Evolutionary conservation across 163 green algal species (phyloP), one percentile per base, ranked within the genome.

Genomic region (Volvox carteri): DNA sequence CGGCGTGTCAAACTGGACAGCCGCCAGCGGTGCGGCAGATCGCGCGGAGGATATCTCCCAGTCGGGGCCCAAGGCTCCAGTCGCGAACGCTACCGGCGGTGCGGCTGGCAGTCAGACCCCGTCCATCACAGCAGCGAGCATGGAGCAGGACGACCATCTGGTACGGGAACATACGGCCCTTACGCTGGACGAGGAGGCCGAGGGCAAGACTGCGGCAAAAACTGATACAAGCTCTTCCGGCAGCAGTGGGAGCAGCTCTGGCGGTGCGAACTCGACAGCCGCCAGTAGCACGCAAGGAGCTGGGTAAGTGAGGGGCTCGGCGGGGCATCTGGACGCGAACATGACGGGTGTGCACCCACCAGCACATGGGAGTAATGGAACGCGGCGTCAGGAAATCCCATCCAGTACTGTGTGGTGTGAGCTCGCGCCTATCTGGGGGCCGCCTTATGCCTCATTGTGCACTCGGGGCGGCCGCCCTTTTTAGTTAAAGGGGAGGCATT

Each of bases 111-210:
- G 14, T 39, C 54, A 65, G 54, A 37, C 23, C 16, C 21, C 54
- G 6, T 54, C 37, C 60, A 56, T n/a, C 6, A 56, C 14, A 58
- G 19, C 5, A 37, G 19, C 41, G 39, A 42, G 1, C 3, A 41
- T 30, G 35, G 35, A 46, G 4, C 58, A 65, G 41, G 78, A 86
- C 11, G 60, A 65, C 39, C 58, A 86, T 28, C 78, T 86, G 41
- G 42, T 56, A 1, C 56, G 78, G 1, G 78, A 77, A 21, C 60
- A 76, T 7, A 25, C 44, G 16, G 39, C 23, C 12, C 78, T 86
- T 28, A 48, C n/a, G 58, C 42, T 86, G 60, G 60, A 85, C 35
- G 77, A 85, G 23, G 77, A 37, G 33, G 56, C 56, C 8, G 54
- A 58, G 33, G 35, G 1, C 30, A 46, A 14, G 33, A 70, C 0